phyloP scores from a whole-genome alignment of 2,329 filamentous ascomycete species.

The Saccharata proteae region DNA sequence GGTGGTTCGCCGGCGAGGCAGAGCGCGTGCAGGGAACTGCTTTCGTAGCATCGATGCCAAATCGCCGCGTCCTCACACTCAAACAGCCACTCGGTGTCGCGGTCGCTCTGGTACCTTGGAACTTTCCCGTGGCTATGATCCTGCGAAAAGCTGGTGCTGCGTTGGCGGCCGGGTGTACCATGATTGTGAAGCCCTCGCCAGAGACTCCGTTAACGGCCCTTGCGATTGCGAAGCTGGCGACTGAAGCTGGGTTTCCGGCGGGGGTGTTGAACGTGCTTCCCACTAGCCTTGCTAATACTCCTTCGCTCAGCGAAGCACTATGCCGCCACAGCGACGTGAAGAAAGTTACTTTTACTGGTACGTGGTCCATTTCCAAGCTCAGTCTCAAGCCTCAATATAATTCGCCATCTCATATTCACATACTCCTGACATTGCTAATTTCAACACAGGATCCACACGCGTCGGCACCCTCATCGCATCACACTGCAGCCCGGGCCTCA shows the following conservation, averaged over 20 bases:
- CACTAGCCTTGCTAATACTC: constrained; percentile 44
- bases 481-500: constrained; percentile 47
- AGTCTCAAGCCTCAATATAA: neutral
- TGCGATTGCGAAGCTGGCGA: constrained; percentile 12
- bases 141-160: constrained; percentile 56
- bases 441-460: constrained; percentile 32
- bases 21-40: constrained; percentile 50
- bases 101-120: constrained; percentile 60
- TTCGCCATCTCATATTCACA: too few relatives aligned
- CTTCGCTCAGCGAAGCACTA: constrained; percentile 40
- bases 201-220: constrained; percentile 10
- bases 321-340: constrained; percentile 48
- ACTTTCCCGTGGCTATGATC: constrained; percentile 58
- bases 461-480: constrained; percentile 51
- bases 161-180: constrained; percentile 59
- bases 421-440: neutral
- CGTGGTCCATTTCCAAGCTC: constrained; percentile 24
- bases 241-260: constrained; percentile 33
- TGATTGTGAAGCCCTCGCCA: constrained; percentile 39
- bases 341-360: constrained; percentile 47
- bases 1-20: constrained; percentile 49
- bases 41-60: constrained; percentile 46
- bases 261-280: constrained; percentile 52
- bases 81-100: constrained; percentile 64
- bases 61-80: constrained; percentile 55